These are phyloP conservation scores for Eucalyptus regnans DNA, from an alignment of 345 rosid genomes.

Conservation along the genomic window DNA sequence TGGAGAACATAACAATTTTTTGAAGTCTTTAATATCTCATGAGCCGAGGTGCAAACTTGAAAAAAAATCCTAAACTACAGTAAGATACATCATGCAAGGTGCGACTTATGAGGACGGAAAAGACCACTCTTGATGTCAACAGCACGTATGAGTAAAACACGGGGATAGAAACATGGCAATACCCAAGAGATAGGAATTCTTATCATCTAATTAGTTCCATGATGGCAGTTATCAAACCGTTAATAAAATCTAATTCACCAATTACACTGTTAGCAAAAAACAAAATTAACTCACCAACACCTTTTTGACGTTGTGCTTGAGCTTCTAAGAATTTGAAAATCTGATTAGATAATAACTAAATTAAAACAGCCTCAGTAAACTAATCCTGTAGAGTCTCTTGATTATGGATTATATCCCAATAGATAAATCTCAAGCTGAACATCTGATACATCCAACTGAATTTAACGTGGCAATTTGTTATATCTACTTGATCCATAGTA, in stretches of 20 bases:
- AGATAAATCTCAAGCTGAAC: not conserved
- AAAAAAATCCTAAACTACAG: not conserved
- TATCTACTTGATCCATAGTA: not conserved
- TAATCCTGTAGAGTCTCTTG: not conserved
- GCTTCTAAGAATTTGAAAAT: not conserved
- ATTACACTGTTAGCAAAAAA: not conserved
- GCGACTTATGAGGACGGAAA: not conserved
- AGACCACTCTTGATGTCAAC: not conserved
- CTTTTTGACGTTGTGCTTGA: not conserved
- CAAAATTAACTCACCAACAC: not conserved
- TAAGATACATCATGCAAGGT: not conserved
- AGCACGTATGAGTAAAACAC: not conserved
- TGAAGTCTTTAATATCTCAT: not conserved
- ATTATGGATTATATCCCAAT: not conserved
- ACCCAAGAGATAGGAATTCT: not conserved
- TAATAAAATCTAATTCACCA: not conserved
- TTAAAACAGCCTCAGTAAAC: not conserved
- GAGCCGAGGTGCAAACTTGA: not conserved
- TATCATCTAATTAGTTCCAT: not conserved
- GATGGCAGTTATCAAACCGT: not conserved
- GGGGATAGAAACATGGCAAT: not conserved
- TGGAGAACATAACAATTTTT: not conserved
- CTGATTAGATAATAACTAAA: not conserved
- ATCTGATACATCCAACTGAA: not conserved
- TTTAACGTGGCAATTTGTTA: not conserved